Evolutionary conservation across 495 filamentous ascomycete genomes (phyloP).

Genomic region (Thozetella sp.): DNA sequence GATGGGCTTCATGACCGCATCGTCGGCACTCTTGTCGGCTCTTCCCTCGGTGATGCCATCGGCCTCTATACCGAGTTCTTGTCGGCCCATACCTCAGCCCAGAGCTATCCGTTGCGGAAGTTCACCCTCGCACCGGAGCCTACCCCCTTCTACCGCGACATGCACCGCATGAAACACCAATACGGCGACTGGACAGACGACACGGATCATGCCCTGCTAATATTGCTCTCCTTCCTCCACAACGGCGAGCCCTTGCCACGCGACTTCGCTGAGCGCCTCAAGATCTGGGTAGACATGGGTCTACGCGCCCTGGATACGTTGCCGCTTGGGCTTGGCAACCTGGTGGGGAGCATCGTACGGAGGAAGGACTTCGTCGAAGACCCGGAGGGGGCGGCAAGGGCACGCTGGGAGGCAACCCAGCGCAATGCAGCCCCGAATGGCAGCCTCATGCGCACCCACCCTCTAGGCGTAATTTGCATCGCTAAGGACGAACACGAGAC

Average conservation of each 20-base stretch:
- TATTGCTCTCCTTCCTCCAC: conserved; percentile 44
- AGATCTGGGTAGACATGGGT: conserved; percentile 39
- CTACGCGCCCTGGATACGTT: conserved; percentile 37
- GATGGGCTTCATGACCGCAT: conserved; percentile 31
- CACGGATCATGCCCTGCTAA: conserved; percentile 47
- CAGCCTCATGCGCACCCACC: conserved; percentile 48
- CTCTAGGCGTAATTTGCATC: conserved; percentile 40
- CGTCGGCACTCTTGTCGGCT: conserved; percentile 39
- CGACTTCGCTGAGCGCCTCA: conserved; percentile 40
- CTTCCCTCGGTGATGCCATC: conserved; percentile 49
- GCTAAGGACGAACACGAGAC: conserved; percentile 25
- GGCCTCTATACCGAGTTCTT: conserved; percentile 52
- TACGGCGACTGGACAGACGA: conserved; percentile 51
- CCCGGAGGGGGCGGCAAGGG: conserved; percentile 27
- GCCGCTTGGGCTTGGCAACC: conserved; percentile 40
- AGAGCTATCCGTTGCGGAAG: conserved; percentile 28
- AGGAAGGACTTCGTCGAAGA: conserved; percentile 24
- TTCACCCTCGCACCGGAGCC: conserved; percentile 31
- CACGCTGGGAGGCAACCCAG: conserved; percentile 31
- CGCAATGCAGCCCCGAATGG: conserved; percentile 44
- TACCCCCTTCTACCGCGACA: conserved; percentile 36
- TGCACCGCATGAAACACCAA: conserved; percentile 34
- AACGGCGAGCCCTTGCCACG: conserved; percentile 18
- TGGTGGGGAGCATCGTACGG: conserved; percentile 33
- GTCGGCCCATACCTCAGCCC: conserved; percentile 19